These are phyloP conservation scores for Tausonia pullulans DNA, from an alignment of 1,284 basidiomycete genomes.

Conservation along the genomic window DNA sequence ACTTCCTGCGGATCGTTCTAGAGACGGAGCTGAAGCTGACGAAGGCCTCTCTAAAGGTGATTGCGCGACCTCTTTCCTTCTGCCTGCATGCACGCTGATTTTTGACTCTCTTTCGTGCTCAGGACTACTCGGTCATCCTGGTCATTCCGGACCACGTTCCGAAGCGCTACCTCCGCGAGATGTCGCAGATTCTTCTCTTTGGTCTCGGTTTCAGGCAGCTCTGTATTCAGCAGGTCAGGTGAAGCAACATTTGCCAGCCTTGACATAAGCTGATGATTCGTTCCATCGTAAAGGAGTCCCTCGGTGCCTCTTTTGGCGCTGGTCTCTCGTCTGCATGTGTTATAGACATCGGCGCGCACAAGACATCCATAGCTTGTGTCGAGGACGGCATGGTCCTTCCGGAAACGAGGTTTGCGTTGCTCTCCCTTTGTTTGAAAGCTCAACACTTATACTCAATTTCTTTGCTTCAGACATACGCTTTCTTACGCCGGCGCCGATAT, in stretches of 20 bases:
- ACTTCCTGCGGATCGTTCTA: conserved; percentile 48
- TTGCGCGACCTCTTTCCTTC: too few relatives aligned
- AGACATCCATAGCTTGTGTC: conserved; percentile 80
- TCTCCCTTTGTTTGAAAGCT: not conserved
- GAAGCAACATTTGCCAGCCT: not conserved
- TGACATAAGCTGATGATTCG: too few relatives aligned
- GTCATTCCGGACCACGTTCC: conserved; percentile 91
- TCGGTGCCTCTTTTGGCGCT: conserved; percentile 89
- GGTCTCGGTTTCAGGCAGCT: conserved; percentile 83
- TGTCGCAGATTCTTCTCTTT: conserved; percentile 62
- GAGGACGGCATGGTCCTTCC: conserved; percentile 84
- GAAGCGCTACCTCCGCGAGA: conserved; percentile 65
- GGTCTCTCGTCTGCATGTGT: conserved; percentile 91
- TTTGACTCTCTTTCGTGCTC: not conserved
- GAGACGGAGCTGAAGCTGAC: not conserved
- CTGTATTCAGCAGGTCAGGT: conserved; percentile 67
- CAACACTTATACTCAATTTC: not conserved
- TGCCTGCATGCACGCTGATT: not conserved
- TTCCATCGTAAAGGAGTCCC: conserved; percentile 54
- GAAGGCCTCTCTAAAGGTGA: not conserved
- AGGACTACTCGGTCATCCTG: conserved; percentile 80
- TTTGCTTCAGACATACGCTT: conserved; percentile 55
- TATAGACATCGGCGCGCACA: conserved; percentile 81
- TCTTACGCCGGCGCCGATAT: conserved; percentile 90
- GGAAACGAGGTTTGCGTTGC: conserved; percentile 61